Conservation (phyloP, 805 yeast genomes). For the Yamadazyma philogaea region DNA sequence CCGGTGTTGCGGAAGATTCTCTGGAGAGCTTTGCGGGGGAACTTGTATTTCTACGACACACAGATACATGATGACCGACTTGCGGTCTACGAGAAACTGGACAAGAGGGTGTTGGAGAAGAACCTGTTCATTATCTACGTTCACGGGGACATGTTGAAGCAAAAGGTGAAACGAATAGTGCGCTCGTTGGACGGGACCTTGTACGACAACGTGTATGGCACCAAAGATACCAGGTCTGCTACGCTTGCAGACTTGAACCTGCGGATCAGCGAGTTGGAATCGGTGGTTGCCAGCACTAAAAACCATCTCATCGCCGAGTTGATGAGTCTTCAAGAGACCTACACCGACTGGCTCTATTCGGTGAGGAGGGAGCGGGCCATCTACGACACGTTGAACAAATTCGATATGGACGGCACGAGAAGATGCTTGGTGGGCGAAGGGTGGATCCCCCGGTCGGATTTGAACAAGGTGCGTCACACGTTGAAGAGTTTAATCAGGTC, state of each 20-base stretch:
- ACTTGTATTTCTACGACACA: conserved; percentile 39
- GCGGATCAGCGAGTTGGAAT: conserved; percentile 30
- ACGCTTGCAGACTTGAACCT: conserved; percentile 30
- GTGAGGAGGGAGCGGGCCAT: conserved; percentile 56
- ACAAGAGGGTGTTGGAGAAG: conserved; percentile 23
- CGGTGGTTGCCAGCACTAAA: conserved; percentile 32
- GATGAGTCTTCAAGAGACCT: conserved; percentile 33
- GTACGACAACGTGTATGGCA: conserved; percentile 36
- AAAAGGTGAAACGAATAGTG: conserved; percentile 34
- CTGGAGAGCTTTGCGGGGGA: conserved; percentile 44
- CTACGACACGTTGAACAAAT: conserved; percentile 57
- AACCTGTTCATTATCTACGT: conserved; percentile 38
- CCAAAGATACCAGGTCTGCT: conserved; percentile 21
- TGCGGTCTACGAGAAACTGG: conserved; percentile 5
- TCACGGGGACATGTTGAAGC: conserved; percentile 38
- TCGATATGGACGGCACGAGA: conserved; percentile 65
- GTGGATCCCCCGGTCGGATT: conserved; percentile 64
- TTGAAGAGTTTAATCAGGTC: conserved; percentile 46
- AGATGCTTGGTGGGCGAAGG: conserved; percentile 70
- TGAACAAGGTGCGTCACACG: conserved; percentile 30
- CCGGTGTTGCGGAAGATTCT: conserved; percentile 37
- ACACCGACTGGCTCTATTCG: conserved; percentile 28
- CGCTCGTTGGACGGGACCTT: conserved; percentile 38
- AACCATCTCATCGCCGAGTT: conserved; percentile 38
- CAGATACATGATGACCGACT: conserved; percentile 21